A percentile compares a stretch with the other conserved stretches of the same genome.
Evolutionary conservation across 2,329 filamentous ascomycete species (phyloP).

Genomic region (Penicillium aurantiogriseum): DNA sequence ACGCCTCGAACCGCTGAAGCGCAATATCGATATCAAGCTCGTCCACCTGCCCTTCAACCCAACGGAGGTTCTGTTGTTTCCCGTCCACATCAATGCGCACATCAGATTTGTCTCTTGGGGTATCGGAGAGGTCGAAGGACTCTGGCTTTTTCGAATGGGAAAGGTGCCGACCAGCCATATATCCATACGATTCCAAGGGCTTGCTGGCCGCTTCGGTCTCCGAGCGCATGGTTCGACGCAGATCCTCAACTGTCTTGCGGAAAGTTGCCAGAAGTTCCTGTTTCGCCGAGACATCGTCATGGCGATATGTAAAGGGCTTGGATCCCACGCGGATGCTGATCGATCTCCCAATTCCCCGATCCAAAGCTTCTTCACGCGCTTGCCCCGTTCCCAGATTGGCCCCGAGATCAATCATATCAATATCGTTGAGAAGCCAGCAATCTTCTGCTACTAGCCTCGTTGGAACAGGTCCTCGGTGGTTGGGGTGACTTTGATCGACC

Average conservation of each 20-base stretch:
- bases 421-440: slow-evolving; percentile 90
- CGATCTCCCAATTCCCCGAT: slow-evolving; percentile 71
- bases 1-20: slow-evolving; percentile 80
- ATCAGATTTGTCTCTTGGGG: slow-evolving; percentile 67
- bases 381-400: slow-evolving; percentile 42
- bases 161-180: slow-evolving; percentile 76
- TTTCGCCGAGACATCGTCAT: slow-evolving; percentile 80
- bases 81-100: slow-evolving; percentile 95
- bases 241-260: slow-evolving; percentile 86
- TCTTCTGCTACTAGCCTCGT: slow-evolving; percentile 87
- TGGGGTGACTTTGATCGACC: slow-evolving; percentile 59
- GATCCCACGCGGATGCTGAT: slow-evolving; percentile 87
- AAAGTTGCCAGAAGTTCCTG: slow-evolving; percentile 79
- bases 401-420: slow-evolving; percentile 86
- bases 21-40: slow-evolving; percentile 95
- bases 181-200: slow-evolving; percentile 79
- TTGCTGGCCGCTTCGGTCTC: slow-evolving; percentile 87
- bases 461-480: slow-evolving; percentile 46
- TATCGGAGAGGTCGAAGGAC: slow-evolving; percentile 72
- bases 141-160: slow-evolving; percentile 72
- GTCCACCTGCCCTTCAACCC: slow-evolving; percentile 93
- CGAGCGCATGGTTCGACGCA: slow-evolving; percentile 78
- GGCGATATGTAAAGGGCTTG: slow-evolving; percentile 92
- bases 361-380: slow-evolving; percentile 44
- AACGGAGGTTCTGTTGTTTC: slow-evolving; percentile 91